Base-by-base conservation (phyloP, 1,284 basidiomycete species). In the Xerocomus amazonicus region DNA sequence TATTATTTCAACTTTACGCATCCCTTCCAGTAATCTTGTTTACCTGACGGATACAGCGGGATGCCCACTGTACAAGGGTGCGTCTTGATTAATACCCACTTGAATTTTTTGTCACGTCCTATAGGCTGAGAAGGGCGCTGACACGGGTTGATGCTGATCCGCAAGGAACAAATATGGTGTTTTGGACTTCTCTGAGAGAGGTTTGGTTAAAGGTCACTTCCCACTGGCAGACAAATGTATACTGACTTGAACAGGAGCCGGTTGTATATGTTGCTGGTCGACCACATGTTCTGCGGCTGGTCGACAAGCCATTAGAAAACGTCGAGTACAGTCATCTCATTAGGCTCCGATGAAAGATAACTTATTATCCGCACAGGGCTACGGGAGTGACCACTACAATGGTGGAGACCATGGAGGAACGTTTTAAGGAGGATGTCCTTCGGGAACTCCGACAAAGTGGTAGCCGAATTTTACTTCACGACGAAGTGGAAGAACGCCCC, bases 141-240 rank as follows among this genome's bases (percentile, higher is more conserved):
- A 72, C 80, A 33, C 81, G 91, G 59, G 88, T 97, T 53, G 81
- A 87, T 59, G 92, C 92, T 4, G 81, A 80, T 2, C 84, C 87
- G 12, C 74, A 78, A 12, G 92, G 91, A 1, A 64, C 69, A 16
- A 88, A 91, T 51, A 78, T 68, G 56, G 87, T 93, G 4, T 83
- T 83, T 55, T 97, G 94, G 95, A 97, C 93, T 9, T 94, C 91
- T 1, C 70, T 98, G 51, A 80, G 94, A 63, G 94, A 95, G 73
- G 89, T 87, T 47, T 52, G 59, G 47, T 33, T 42, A 16, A 27
- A n/a, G 13, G 19, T 23, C 26, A 6, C 38, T 43, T 50, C 13
- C 19, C 7, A 12, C 43, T 44, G 9, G 17, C 26, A 28, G 3
- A 19, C 36, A 40, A 33, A 50, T 36, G 40, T 36, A 51, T 49